Evolutionary conservation across 805 yeast genomes (phyloP).

Genomic region (Zygoascus flipseniorum): DNA sequence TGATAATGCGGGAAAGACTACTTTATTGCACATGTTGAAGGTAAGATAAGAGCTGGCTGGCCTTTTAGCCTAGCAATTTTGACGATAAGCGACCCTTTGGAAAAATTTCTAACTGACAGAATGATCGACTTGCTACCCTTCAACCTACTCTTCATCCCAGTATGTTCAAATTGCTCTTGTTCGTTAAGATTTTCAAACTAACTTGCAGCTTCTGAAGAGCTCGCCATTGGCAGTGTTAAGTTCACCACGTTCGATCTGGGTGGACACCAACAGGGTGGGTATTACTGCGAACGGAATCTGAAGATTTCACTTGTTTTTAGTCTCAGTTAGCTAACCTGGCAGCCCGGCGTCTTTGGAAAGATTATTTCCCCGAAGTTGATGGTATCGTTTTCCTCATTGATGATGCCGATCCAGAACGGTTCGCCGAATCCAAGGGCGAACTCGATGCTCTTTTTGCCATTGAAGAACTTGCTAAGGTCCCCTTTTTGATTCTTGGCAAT

Average conservation of each 20-base stretch:
- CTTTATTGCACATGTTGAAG: slow-evolving; percentile 72
- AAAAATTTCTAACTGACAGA: slow-evolving; percentile 26
- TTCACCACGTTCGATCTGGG: slow-evolving; percentile 98
- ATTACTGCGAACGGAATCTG: background rate
- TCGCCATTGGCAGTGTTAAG: slow-evolving; percentile 91
- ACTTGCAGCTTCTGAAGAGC: slow-evolving; percentile 74
- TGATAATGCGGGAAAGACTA: slow-evolving; percentile 97
- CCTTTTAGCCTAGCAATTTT: background rate
- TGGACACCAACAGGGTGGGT: slow-evolving; percentile 72
- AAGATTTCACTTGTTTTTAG: background rate
- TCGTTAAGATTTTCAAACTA: background rate
- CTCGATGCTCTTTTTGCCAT: slow-evolving; percentile 87
- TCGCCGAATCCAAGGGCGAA: slow-evolving; percentile 90
- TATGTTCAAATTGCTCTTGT: background rate
- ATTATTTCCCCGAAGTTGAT: slow-evolving; percentile 97
- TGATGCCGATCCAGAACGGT: slow-evolving; percentile 93
- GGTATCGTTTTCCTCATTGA: slow-evolving; percentile 96
- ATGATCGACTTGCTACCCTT: slow-evolving; percentile 94
- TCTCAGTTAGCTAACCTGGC: background rate
- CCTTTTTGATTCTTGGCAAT: slow-evolving; percentile 91
- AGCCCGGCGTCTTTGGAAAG: slow-evolving; percentile 99
- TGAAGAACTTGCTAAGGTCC: slow-evolving; percentile 83
- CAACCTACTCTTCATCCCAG: slow-evolving; percentile 96
- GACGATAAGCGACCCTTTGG: background rate
- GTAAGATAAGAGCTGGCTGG: slow-evolving; percentile 7